Conservation (phyloP, 2,329 filamentous ascomycete species). For the Sporothrix brunneoviolacea region DNA sequence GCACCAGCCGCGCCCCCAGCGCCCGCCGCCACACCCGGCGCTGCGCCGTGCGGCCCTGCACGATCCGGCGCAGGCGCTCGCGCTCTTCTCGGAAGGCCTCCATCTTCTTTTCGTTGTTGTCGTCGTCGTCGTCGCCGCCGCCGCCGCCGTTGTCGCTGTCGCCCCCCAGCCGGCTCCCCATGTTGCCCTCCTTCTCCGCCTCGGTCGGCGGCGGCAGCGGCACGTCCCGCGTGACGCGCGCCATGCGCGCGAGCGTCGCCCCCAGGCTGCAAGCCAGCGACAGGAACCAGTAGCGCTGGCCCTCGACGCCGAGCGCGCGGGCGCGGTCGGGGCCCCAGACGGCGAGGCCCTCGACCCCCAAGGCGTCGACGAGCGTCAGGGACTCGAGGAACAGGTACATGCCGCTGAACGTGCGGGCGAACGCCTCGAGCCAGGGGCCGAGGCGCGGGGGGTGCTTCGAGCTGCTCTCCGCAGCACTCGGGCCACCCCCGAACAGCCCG, state of each 20-base stretch:
- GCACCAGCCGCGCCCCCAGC: slow-evolving; percentile 21
- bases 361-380: slow-evolving; percentile 50
- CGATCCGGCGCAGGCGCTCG: slow-evolving; percentile 29
- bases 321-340: slow-evolving; percentile 47
- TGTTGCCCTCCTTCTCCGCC: slow-evolving; percentile 13
- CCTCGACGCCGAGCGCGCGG: slow-evolving; percentile 47
- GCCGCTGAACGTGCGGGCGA: slow-evolving; percentile 54
- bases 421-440: slow-evolving; percentile 46
- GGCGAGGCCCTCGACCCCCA: slow-evolving; percentile 37
- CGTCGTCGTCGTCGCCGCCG: slow-evolving; percentile 24
- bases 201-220: slow-evolving; percentile 29
- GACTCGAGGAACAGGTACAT: slow-evolving; percentile 63
- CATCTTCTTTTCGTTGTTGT: slow-evolving; percentile 11
- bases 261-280: slow-evolving; percentile 47
- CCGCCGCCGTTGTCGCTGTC: slow-evolving; percentile 26
- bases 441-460: slow-evolving; percentile 17
- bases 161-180: slow-evolving; percentile 17
- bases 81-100: slow-evolving; percentile 25
- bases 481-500: not conserved
- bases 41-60: slow-evolving; percentile 28
- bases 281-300: slow-evolving; percentile 65
- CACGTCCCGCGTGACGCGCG: slow-evolving; percentile 29
- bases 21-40: slow-evolving; percentile 20
- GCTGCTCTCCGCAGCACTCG: not conserved
- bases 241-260: slow-evolving; percentile 35